A percentile compares a stretch with the other conserved stretches of the same genome.
phyloP scores from a whole-genome alignment of 2,329 filamentous ascomycete species.

The Arthrobotrys sphaeroides region DNA sequence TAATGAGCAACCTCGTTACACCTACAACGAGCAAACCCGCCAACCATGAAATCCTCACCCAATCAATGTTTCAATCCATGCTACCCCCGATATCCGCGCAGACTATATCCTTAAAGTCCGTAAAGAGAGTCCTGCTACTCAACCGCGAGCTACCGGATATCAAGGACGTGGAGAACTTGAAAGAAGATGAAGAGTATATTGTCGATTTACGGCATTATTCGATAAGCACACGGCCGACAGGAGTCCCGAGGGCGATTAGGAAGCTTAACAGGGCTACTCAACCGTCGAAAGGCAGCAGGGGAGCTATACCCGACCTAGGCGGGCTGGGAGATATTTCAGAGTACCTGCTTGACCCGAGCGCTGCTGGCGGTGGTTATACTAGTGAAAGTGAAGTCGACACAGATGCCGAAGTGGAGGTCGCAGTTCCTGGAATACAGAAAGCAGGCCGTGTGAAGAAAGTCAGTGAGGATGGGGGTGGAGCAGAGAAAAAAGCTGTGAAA shows the following conservation, averaged over 20 bases:
- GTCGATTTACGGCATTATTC: constrained; percentile 93
- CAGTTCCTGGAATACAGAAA: constrained; percentile 68
- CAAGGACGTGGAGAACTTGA: constrained; percentile 67
- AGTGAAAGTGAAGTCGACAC: constrained; percentile 93
- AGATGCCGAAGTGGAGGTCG: constrained; percentile 91
- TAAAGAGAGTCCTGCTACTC: constrained; percentile 86
- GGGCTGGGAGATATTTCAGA: constrained; percentile 93
- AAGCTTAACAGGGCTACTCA: constrained; percentile 75
- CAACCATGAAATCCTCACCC: constrained; percentile 90
- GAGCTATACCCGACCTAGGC: constrained; percentile 82
- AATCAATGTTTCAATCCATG: constrained; percentile 92
- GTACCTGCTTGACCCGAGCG: constrained; percentile 82
- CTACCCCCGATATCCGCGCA: constrained; percentile 97
- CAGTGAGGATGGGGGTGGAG: constrained; percentile 59
- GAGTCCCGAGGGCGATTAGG: constrained; percentile 82
- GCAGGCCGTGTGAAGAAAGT: constrained; percentile 67
- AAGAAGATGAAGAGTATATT: constrained; percentile 68
- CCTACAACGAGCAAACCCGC: constrained; percentile 78
- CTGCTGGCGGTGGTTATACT: constrained; percentile 80
- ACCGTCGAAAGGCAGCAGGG: constrained; percentile 68
- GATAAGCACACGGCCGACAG: constrained; percentile 87
- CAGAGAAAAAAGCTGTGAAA: constrained; percentile 78
- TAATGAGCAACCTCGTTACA: constrained; percentile 96
- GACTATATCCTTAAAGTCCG: constrained; percentile 86
- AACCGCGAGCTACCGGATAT: constrained; percentile 75